Percentiles rank a stretch among this genome's conserved stretches.
phyloP scores from a whole-genome alignment of 805 yeast genomes.

The Yamadazyma sp. region DNA sequence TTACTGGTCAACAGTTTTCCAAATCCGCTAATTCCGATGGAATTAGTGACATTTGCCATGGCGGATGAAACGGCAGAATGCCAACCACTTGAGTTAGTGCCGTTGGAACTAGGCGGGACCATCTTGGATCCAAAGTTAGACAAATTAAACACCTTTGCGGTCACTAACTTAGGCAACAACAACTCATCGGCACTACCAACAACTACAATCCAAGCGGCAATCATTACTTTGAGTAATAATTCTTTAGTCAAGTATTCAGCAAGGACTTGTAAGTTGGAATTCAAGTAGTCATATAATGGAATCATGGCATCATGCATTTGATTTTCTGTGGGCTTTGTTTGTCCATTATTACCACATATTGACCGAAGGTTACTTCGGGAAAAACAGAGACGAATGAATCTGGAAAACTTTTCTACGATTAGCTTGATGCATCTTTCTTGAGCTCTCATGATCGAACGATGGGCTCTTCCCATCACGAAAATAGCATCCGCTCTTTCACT shows the following conservation, averaged over 20 bases:
- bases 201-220: constrained; percentile 78
- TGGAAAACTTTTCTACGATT: constrained; percentile 72
- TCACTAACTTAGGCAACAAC: constrained; percentile 68
- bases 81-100: constrained; percentile 29
- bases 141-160: constrained; percentile 35
- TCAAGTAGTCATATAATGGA: constrained; percentile 74
- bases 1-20: constrained; percentile 54
- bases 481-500: constrained; percentile 77
- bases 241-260: constrained; percentile 58
- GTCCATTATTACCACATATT: constrained; percentile 54
- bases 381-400: constrained; percentile 55
- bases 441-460: constrained; percentile 60
- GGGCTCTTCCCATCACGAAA: constrained; percentile 76
- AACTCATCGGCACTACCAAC: constrained; percentile 67
- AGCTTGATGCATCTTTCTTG: constrained; percentile 65
- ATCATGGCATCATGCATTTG: constrained; percentile 63
- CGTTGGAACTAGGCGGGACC: constrained; percentile 11
- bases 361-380: constrained; percentile 59
- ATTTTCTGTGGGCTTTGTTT: constrained; percentile 40
- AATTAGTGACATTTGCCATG: constrained; percentile 48
- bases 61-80: constrained; percentile 48
- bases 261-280: constrained; percentile 62
- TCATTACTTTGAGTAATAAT: constrained; percentile 62
- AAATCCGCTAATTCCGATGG: constrained; percentile 45
- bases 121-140: constrained; percentile 22